phyloP scores from a whole-genome alignment of 1,284 basidiomycete species.

The Cryptococcus sp. region DNA sequence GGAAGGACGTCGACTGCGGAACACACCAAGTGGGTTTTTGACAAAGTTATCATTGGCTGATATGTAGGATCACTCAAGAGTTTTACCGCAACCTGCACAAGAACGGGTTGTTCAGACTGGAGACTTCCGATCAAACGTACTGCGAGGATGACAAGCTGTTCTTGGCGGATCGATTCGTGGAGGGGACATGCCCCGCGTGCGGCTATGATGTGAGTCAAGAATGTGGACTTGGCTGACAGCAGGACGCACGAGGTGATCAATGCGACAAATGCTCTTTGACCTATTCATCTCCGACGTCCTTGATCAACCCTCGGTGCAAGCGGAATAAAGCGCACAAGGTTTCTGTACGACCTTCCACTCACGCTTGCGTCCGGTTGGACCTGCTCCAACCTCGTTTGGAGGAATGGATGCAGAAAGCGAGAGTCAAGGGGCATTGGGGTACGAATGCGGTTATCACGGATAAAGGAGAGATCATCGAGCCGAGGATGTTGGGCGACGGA shows the following conservation, averaged over 20 bases:
- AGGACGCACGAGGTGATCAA: constrained; percentile 98
- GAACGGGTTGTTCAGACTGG: constrained; percentile 73
- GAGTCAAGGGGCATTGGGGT: constrained; percentile 84
- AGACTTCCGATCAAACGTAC: constrained; percentile 87
- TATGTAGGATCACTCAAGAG: constrained; percentile 76
- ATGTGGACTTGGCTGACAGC: not conserved
- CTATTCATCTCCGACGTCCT: constrained; percentile 83
- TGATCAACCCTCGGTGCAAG: constrained; percentile 94
- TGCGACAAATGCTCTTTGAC: constrained; percentile 94
- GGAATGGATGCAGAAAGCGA: constrained; percentile 82
- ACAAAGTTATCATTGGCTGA: constrained; percentile 11
- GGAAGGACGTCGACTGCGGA: constrained; percentile 88
- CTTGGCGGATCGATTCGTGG: constrained; percentile 91
- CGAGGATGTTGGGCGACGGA: constrained; percentile 77
- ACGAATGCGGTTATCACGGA: constrained; percentile 85
- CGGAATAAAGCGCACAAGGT: constrained; percentile 78
- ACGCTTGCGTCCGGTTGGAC: constrained; percentile 91
- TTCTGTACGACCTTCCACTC: constrained; percentile 75
- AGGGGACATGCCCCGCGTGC: constrained; percentile 91
- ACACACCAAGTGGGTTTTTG: constrained; percentile 74
- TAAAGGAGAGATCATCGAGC: constrained; percentile 86
- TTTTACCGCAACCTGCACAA: constrained; percentile 81
- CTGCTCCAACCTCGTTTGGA: constrained; percentile 79
- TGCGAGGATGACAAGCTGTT: constrained; percentile 91
- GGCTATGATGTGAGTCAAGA: constrained; percentile 65